Conservation (phyloP, 352 stramenopile genomes). For the Phytophthora fragariae region DNA sequence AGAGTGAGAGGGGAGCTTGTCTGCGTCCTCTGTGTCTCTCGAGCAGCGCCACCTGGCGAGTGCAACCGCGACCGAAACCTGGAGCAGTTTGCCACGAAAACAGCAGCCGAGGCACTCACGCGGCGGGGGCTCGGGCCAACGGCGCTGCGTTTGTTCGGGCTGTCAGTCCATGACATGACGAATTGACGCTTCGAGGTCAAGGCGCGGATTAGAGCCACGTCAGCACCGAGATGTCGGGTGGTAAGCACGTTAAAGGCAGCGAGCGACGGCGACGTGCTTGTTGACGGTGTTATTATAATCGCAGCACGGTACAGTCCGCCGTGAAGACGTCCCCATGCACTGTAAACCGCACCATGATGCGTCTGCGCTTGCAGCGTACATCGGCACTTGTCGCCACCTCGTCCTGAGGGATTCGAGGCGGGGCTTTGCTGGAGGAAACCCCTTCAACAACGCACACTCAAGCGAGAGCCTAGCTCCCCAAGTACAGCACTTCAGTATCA, state of each 20-base stretch:
- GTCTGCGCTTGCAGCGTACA: slow-evolving; percentile 12
- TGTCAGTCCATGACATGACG: slow-evolving; percentile 9
- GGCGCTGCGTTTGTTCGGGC: not conserved
- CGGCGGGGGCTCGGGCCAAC: not conserved
- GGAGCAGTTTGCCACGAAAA: slow-evolving; percentile 30
- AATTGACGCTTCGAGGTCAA: slow-evolving; percentile 5
- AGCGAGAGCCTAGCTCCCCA: not conserved
- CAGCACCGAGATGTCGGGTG: not conserved
- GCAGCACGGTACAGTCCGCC: slow-evolving; percentile 6
- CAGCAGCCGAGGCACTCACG: slow-evolving; percentile 29
- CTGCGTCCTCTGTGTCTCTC: slow-evolving; percentile 11
- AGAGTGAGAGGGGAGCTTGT: slow-evolving; percentile 27
- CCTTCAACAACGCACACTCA: slow-evolving; percentile 3
- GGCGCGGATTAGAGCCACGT: not conserved
- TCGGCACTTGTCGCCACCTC: slow-evolving; percentile 8
- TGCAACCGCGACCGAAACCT: not conserved
- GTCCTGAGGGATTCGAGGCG: slow-evolving; percentile 5
- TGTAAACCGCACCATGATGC: slow-evolving; percentile 15
- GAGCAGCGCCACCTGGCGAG: slow-evolving; percentile 11
- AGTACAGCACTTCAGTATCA: no score
- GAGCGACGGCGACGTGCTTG: not conserved
- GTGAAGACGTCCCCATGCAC: slow-evolving; percentile 6
- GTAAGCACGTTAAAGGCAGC: slow-evolving; percentile 12
- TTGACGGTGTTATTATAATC: not conserved
- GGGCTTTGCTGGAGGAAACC: slow-evolving; percentile 19